Conservation (phyloP, 1,284 basidiomycete species). For the Mycena citricolor region DNA sequence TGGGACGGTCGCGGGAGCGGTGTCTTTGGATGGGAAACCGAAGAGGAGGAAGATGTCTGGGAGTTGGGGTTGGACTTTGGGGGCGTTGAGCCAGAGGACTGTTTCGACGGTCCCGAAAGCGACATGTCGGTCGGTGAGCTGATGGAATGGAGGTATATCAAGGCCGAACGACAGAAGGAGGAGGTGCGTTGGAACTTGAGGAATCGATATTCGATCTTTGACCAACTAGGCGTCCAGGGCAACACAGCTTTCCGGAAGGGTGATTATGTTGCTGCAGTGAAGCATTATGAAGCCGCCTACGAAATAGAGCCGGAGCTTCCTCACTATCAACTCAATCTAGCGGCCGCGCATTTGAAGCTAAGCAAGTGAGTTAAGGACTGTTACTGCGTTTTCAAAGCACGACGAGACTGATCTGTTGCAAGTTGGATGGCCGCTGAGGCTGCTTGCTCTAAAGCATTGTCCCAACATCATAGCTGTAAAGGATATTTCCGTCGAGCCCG, state of each 20-base stretch:
- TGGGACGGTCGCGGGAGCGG: conserved; percentile 73
- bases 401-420: conserved; percentile 17
- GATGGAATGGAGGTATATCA: conserved; percentile 68
- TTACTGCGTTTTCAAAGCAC: too few relatives aligned
- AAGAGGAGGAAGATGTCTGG: conserved; percentile 73
- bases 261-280: conserved; percentile 52
- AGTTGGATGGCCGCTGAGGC: conserved; percentile 70
- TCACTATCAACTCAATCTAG: conserved; percentile 70
- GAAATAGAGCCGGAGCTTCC: conserved; percentile 67
- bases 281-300: conserved; percentile 56
- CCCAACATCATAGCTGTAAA: conserved; percentile 64
- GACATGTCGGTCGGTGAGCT: conserved; percentile 68
- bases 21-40: conserved; percentile 64
- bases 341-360: conserved; percentile 66
- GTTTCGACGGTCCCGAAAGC: conserved; percentile 39
- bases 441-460: conserved; percentile 60
- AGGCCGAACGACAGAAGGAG: conserved; percentile 68
- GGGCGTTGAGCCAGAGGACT: conserved; percentile 49
- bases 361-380: conserved; percentile 53
- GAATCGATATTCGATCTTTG: too few relatives aligned
- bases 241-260: conserved; percentile 63
- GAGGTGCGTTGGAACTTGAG: conserved; percentile 40
- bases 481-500: conserved; percentile 65
- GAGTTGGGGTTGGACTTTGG: conserved; percentile 64
- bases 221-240: conserved; percentile 47